phyloP scores from a whole-genome alignment of 345 rosid genomes.

The Salix caprea region DNA sequence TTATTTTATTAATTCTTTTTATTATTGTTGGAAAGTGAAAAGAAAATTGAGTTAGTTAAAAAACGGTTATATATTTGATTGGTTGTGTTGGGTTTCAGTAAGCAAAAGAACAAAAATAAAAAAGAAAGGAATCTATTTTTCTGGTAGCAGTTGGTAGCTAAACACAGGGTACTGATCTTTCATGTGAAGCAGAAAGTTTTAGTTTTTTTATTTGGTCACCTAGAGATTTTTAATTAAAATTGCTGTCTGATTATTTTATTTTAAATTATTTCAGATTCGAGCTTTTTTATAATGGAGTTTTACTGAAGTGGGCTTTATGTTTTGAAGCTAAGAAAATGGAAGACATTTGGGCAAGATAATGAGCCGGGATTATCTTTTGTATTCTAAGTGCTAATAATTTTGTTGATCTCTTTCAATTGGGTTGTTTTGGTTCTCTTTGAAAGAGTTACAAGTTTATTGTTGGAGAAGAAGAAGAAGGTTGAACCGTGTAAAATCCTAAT shows the following conservation, averaged over 20 bases:
- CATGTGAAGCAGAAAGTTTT: background rate
- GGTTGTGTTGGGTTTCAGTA: background rate
- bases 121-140: background rate
- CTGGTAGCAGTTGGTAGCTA: background rate
- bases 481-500: slow-evolving; percentile 8
- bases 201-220: background rate
- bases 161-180: background rate
- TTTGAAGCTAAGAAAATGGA: slow-evolving; percentile 6
- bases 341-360: slow-evolving; percentile 14
- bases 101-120: background rate
- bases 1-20: background rate
- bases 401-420: slow-evolving; percentile 15
- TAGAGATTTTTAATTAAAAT: background rate
- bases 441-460: slow-evolving; percentile 1
- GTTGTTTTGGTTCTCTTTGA: slow-evolving; percentile 1
- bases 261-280: slow-evolving; percentile 32
- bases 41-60: slow-evolving; percentile 2
- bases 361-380: slow-evolving; percentile 5
- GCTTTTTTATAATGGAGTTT: slow-evolving; percentile 22
- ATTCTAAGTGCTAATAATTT: slow-evolving; percentile 13
- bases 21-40: background rate
- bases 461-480: slow-evolving; percentile 1
- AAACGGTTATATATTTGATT: background rate
- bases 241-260: background rate
- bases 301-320: slow-evolving; percentile 14